Conservation (phyloP, 2,329 filamentous ascomycete genomes). For the Zymoseptoria brevis region DNA sequence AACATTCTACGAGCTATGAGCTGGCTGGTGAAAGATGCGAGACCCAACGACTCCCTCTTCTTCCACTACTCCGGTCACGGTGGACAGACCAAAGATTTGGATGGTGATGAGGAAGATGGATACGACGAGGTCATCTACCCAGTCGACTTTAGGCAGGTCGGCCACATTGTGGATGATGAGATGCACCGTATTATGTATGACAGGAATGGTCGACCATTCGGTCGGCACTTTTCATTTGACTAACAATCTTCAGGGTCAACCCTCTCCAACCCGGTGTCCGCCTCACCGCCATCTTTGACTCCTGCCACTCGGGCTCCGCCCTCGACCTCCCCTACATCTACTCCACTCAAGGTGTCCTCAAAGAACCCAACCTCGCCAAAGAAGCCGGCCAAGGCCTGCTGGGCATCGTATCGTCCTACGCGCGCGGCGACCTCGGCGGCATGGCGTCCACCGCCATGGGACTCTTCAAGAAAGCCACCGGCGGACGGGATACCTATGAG, state of each 20-base stretch:
- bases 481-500: constrained; percentile 69
- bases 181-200: constrained; percentile 63
- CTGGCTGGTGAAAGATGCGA: constrained; percentile 91
- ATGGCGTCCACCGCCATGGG: constrained; percentile 74
- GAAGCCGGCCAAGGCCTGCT: constrained; percentile 67
- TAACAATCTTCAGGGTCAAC: constrained; percentile 46
- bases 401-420: constrained; percentile 66
- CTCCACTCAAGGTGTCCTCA: constrained; percentile 70
- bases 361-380: constrained; percentile 73
- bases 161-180: constrained; percentile 76
- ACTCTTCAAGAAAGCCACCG: constrained; percentile 80
- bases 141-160: constrained; percentile 69
- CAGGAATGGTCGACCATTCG: no score
- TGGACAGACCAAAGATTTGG: constrained; percentile 70
- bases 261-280: constrained; percentile 76
- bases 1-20: constrained; percentile 96
- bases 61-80: constrained; percentile 93
- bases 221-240: no score
- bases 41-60: constrained; percentile 88
- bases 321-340: constrained; percentile 74
- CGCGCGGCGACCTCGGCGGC: constrained; percentile 71
- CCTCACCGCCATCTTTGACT: constrained; percentile 73
- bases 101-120: constrained; percentile 73
- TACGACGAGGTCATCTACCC: constrained; percentile 81
- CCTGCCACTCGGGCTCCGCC: constrained; percentile 70